Base-by-base conservation (phyloP, 2,329 filamentous ascomycete genomes). In the Arthrinium puccinioides region DNA sequence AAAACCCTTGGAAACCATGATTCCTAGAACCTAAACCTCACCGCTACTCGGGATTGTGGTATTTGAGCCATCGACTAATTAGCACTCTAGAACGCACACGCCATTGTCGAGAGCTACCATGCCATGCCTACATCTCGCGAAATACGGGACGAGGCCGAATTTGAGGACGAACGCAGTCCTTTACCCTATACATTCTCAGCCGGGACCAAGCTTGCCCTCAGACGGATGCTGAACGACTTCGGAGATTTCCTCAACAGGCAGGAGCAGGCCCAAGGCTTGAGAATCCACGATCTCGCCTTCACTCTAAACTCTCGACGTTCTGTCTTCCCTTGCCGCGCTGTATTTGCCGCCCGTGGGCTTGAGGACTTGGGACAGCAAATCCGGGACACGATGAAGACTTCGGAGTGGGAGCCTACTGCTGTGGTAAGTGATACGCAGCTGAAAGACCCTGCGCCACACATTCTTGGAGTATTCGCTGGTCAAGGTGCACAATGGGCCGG, bases 401-500 rank as follows among this genome's bases (percentile, higher is more conserved):
- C 23, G 23, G 23, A 25, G 23, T 25, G 23, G 23, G 23, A 25
- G 23, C 23, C 23, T 25, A 25, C 23, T 25, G 23, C 23, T 25
- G 23, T 25, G 23, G 23, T 25, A 25, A 25, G 23, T 25, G 23
- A 25, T 13, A 25, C 23, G 23, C 23, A 25, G 23, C 23, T 9
- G 23, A 25, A 25, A 13, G 23, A 25, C 23, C 23, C 23, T 13
- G 13, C 23, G 23, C 23, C 44, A 18, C 31, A 37, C 10, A 45
- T 51, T n/a, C 40, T 53, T n/a, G 51, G 49, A 2, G 43, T 60
- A n/a, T 59, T 60, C 40, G 59, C 57, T 3, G 57, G 57, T 3
- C 56, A 61, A 32, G 57, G 57, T 4, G 56, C 55, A 0, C 56
- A 61, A 36, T 60, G 53, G 51, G 40, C 49, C 2, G 26, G 39